Percentiles rank a stretch among this genome's conserved stretches.
Evolutionary conservation across 2,329 filamentous ascomycete species (phyloP).

Genomic region (Fusarium newnesense): DNA sequence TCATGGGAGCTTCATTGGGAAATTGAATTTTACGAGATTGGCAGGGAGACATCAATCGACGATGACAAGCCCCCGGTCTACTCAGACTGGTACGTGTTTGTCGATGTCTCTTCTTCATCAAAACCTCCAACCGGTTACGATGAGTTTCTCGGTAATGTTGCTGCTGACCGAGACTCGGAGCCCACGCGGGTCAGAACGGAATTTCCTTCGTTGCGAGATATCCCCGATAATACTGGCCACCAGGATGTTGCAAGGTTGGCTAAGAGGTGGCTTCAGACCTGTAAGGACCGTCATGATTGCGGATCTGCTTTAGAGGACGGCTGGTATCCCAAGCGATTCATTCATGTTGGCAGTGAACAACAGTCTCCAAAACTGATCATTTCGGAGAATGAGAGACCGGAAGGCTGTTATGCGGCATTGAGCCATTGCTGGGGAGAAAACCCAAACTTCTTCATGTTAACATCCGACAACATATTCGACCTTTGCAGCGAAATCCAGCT

Average conservation of each 20-base stretch:
- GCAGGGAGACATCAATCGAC: neutral
- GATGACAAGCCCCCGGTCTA: fast-evolving
- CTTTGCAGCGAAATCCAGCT: neutral
- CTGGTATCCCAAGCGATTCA: neutral
- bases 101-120: neutral
- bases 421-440: neutral
- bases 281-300: neutral
- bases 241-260: neutral
- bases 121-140: neutral
- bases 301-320: neutral
- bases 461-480: neutral
- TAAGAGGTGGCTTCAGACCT: neutral
- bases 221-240: neutral
- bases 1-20: neutral
- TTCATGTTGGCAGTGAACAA: neutral
- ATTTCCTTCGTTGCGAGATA: neutral
- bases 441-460: neutral
- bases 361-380: neutral
- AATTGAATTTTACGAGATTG: neutral
- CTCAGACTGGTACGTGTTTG: neutral
- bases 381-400: neutral
- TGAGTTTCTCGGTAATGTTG: fast-evolving
- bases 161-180: neutral
- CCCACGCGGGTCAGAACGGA: neutral
- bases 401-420: neutral